A percentile compares a stretch with the other conserved stretches of the same genome.
phyloP scores from a whole-genome alignment of 192 early-diverging fungal species.

The Coemansia sp. region DNA sequence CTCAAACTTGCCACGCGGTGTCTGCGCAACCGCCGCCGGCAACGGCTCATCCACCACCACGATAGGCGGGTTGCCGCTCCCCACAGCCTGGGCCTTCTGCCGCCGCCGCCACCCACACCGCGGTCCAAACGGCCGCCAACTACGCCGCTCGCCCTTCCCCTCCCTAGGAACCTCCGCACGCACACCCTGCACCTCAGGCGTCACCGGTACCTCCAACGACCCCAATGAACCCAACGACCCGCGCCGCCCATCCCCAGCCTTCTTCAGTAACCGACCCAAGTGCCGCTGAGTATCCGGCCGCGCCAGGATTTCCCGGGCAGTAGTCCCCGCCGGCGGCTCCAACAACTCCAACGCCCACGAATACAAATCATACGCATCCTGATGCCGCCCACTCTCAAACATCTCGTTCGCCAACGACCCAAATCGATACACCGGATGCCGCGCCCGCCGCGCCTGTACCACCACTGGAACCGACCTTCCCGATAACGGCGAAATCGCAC shows the following conservation, averaged over 20 bases:
- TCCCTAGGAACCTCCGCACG: too few relatives aligned
- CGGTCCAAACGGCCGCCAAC: too few relatives aligned
- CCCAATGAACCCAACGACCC: too few relatives aligned
- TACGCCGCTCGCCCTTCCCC: too few relatives aligned
- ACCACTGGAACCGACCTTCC: slow-evolving; percentile 33
- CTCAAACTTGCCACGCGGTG: slow-evolving; percentile 24
- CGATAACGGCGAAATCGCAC: slow-evolving; percentile 28
- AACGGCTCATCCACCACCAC: slow-evolving; percentile 39
- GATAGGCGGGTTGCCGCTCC: too few relatives aligned
- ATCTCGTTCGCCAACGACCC: slow-evolving; percentile 51
- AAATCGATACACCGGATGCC: slow-evolving; percentile 45
- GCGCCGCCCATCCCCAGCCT: too few relatives aligned
- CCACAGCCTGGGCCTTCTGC: too few relatives aligned
- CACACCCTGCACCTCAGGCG: too few relatives aligned
- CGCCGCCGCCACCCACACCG: too few relatives aligned
- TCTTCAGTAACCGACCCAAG: too few relatives aligned
- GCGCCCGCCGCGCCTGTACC: slow-evolving; percentile 36
- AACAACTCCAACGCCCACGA: slow-evolving; percentile 46
- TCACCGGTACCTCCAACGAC: too few relatives aligned
- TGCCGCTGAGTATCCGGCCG: slow-evolving; percentile 9
- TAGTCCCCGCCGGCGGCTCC: slow-evolving; percentile 14
- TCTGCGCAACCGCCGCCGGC: slow-evolving; percentile 19
- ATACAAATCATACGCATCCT: slow-evolving; percentile 49
- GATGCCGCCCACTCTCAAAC: slow-evolving; percentile 51
- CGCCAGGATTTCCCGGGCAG: slow-evolving; percentile 21